A percentile compares a stretch with the other conserved stretches of the same genome.
Evolutionary conservation across 305 asterid genomes (phyloP).

Genomic region (Fraxinus xanthoxyloides): DNA sequence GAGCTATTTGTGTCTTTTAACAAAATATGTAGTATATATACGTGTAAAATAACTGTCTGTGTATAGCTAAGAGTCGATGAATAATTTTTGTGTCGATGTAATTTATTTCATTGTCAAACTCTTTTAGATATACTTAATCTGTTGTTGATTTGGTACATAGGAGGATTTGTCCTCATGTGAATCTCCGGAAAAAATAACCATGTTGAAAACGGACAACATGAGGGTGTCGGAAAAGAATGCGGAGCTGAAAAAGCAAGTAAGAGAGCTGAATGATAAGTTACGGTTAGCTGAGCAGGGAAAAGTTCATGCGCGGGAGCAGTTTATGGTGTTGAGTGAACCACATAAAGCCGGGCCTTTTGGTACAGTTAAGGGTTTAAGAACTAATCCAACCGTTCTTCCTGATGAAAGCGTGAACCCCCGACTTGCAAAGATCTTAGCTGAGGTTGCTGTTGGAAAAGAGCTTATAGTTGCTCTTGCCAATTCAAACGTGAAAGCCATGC

Average conservation of each 20-base stretch:
- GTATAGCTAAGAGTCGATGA: not conserved
- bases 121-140: not conserved
- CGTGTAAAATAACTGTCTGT: not conserved
- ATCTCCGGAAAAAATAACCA: conserved; percentile 16
- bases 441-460: conserved; percentile 61
- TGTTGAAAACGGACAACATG: conserved; percentile 18
- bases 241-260: conserved; percentile 27
- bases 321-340: conserved; percentile 7
- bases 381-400: conserved; percentile 57
- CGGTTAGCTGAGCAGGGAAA: conserved; percentile 26
- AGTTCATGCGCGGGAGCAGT: conserved; percentile 19
- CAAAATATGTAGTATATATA: not conserved
- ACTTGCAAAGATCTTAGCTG: conserved; percentile 55
- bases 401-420: conserved; percentile 71
- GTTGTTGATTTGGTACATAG: conserved; percentile 1
- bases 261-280: conserved; percentile 24
- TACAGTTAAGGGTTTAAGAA: conserved; percentile 57
- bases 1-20: not conserved
- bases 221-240: conserved; percentile 21
- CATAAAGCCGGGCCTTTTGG: conserved; percentile 13
- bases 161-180: conserved; percentile 25
- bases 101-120: not conserved
- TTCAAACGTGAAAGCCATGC: conserved; percentile 63
- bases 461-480: conserved; percentile 81
- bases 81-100: not conserved